These are phyloP conservation scores for Escallonia herrerae DNA, from an alignment of 129 eudicot species.

Conservation along the genomic window DNA sequence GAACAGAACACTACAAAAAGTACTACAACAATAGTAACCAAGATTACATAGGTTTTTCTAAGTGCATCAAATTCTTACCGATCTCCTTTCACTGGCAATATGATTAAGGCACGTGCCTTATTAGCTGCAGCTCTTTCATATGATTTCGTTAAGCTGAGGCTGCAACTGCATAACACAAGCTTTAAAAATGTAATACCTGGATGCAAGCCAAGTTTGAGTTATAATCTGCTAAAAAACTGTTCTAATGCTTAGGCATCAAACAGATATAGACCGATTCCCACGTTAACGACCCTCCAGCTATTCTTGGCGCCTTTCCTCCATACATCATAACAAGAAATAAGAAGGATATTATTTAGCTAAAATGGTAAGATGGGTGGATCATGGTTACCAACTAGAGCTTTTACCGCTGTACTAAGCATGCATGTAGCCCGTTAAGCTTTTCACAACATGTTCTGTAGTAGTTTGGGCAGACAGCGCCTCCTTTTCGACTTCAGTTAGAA, in stretches of 20 bases:
- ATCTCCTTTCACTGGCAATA: slow-evolving; percentile 83
- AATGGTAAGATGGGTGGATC: too few species aligned
- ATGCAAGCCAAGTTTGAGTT: slow-evolving; percentile 3
- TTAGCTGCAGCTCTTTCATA: slow-evolving; percentile 96
- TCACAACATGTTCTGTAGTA: too few species aligned
- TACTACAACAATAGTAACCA: too few species aligned
- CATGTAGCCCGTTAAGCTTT: too few species aligned
- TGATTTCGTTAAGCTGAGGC: slow-evolving; percentile 85
- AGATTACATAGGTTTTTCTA: background rate
- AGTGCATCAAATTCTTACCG: slow-evolving; percentile 35
- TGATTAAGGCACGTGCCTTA: slow-evolving; percentile 90
- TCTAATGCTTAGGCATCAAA: background rate
- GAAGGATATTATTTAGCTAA: too few species aligned
- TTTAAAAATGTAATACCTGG: slow-evolving; percentile 14
- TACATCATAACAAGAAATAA: background rate
- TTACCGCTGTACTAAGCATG: too few species aligned
- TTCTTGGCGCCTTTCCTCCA: background rate
- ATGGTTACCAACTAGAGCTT: too few species aligned
- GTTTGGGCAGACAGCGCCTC: too few species aligned
- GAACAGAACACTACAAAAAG: too few species aligned
- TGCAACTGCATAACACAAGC: slow-evolving; percentile 57
- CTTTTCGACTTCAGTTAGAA: too few species aligned
- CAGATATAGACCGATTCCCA: background rate
- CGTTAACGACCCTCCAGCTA: background rate
- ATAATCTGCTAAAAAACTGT: background rate